Base-by-base conservation (phyloP, 495 filamentous ascomycete genomes). In the Penicillium antarcticum region DNA sequence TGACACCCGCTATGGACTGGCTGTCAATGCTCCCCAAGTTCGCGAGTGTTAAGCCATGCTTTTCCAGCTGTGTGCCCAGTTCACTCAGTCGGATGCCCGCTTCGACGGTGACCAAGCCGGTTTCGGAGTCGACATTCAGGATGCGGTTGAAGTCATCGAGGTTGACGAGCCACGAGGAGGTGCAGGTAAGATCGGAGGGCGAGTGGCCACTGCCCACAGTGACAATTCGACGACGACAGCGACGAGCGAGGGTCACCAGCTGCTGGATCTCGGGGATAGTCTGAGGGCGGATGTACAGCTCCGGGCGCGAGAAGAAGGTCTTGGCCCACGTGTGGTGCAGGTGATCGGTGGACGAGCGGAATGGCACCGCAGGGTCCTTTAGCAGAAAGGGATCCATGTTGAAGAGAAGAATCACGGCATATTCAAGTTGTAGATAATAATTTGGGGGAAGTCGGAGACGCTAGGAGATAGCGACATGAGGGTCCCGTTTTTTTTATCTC, bases 301-400 rank as follows among this genome's bases (percentile, higher is more conserved):
- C 91, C 1, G 94, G 94, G 16, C 83, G 80, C 37, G 84, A 89
- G 63, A 85, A 85, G 72, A 91, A 94, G 34, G 94, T 97, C 63
- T 85, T 87, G 21, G 95, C 94, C 94, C 94, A 98, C n/a, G 95
- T 98, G 60, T 87, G 85, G 76, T 98, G 94, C 32, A 80, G 70
- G 69, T 97, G 82, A 26, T 79, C 70, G 48, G 73, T 68, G 42
- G 78, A 75, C 4, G 88, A 86, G 68, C 85, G 88, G 76, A 97
- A 96, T 23, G 90, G 86, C 21, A 91, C 65, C 44, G 66, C 63
- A 52, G 79, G 73, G 62, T 84, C 75, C 54, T 66, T 75, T 21
- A 69, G 45, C 41, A 83, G 62, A 39, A 63, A 57, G 42, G 73
- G 68, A 65, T 82, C 76, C 77, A 82, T 78, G 24, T 53, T 49